A percentile compares a stretch with the other conserved stretches of the same genome.
Evolutionary conservation across 2,329 filamentous ascomycete species (phyloP).

Genomic region (Sporothrix inflata): DNA sequence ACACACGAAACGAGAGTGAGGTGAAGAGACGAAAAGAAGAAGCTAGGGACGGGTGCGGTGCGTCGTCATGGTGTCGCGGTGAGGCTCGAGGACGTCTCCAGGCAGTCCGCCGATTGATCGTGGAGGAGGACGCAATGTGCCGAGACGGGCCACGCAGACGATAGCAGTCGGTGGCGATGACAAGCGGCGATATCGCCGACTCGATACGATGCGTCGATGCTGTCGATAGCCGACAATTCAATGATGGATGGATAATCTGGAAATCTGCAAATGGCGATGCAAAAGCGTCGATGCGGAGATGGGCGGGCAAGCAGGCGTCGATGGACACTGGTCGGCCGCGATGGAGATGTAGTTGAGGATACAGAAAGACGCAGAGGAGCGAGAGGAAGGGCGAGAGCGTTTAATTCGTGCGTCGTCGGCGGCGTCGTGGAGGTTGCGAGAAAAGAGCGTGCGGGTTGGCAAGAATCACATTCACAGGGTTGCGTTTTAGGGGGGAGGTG

Average conservation of each 20-base stretch:
- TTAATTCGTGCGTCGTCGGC: background rate
- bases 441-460: slow-evolving; percentile 16
- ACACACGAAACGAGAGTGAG: background rate
- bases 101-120: slow-evolving; percentile 3
- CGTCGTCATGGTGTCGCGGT: slow-evolving; percentile 26
- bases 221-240: background rate
- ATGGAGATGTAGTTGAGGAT: slow-evolving; percentile 16
- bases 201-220: background rate
- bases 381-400: background rate
- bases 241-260: background rate
- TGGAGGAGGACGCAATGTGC: background rate
- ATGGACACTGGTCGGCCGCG: background rate
- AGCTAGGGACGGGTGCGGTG: background rate
- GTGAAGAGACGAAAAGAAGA: background rate
- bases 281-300: background rate
- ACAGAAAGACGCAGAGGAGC: slow-evolving; percentile 1
- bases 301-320: background rate
- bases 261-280: slow-evolving; percentile 10
- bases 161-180: background rate
- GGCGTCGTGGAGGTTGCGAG: background rate
- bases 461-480: background rate
- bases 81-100: background rate
- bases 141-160: background rate
- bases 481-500: slow-evolving; percentile 20
- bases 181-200: background rate